phyloP scores from a whole-genome alignment of 148 eudicot genomes.

The Tetragonia tetragonoides region DNA sequence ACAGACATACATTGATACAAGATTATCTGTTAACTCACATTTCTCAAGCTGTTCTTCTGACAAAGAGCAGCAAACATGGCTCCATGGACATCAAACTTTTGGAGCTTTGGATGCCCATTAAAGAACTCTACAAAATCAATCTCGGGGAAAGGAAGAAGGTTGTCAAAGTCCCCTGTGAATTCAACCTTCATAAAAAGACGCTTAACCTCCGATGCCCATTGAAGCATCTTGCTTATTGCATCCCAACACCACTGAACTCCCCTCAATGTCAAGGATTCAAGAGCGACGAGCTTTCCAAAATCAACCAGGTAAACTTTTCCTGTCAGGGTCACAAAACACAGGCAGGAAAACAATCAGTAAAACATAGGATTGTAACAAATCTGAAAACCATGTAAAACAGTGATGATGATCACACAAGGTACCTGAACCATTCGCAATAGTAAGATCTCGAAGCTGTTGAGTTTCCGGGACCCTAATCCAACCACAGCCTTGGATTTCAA shows the following conservation, averaged over 20 bases:
- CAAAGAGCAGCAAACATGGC: slow-evolving; percentile 99
- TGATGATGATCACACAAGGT: slow-evolving; percentile 11
- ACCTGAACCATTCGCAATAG: slow-evolving; percentile 80
- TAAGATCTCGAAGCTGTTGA: slow-evolving; percentile 48
- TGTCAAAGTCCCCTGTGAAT: slow-evolving; percentile 82
- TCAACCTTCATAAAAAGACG: slow-evolving; percentile 90
- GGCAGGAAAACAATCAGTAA: neutral
- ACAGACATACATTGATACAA: neutral
- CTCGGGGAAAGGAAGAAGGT: slow-evolving; percentile 69
- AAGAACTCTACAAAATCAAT: slow-evolving; percentile 84
- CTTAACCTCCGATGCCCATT: slow-evolving; percentile 74
- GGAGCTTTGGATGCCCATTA: slow-evolving; percentile 72
- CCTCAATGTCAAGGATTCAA: slow-evolving; percentile 65
- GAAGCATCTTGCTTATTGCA: slow-evolving; percentile 79
- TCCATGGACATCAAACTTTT: slow-evolving; percentile 80
- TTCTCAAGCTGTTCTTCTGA: slow-evolving; percentile 82
- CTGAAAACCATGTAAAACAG: neutral
- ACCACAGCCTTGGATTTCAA: slow-evolving; percentile 89
- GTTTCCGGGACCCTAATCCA: slow-evolving; percentile 66
- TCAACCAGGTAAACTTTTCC: slow-evolving; percentile 77
- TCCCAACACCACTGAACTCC: slow-evolving; percentile 95
- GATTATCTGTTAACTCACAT: slow-evolving; percentile 43
- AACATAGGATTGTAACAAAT: neutral
- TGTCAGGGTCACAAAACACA: slow-evolving; percentile 14
- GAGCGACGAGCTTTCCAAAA: slow-evolving; percentile 73